A percentile compares a stretch with the other conserved stretches of the same genome.
Conservation (phyloP, 257 asterid genomes). For the Solanum sitiens region DNA sequence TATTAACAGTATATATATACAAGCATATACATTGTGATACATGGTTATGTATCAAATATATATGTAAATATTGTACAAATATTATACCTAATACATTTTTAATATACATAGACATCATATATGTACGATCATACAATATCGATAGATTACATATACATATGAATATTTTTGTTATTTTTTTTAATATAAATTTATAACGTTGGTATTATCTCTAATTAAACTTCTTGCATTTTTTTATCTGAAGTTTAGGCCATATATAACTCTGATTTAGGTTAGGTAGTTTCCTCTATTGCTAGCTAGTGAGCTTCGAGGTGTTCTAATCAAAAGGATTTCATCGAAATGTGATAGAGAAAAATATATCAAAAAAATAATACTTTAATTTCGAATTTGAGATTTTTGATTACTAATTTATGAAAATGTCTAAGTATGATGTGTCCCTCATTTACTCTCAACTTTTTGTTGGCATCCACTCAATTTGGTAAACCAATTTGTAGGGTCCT, state of each 20-base stretch:
- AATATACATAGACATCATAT: not conserved
- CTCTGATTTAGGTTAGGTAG: not conserved
- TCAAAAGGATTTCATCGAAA: not conserved
- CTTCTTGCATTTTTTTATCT: not conserved
- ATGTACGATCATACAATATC: too few species aligned
- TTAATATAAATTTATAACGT: too few species aligned
- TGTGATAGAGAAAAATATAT: too few species aligned
- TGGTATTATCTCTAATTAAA: not conserved
- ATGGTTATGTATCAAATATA: too few species aligned
- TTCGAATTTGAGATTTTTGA: too few species aligned
- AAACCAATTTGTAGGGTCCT: not conserved
- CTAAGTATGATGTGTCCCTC: not conserved
- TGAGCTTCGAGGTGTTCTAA: not conserved
- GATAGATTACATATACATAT: too few species aligned
- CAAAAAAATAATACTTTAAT: too few species aligned
- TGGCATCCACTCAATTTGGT: not conserved
- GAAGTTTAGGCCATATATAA: not conserved
- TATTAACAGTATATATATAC: too few species aligned
- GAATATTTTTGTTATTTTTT: too few species aligned
- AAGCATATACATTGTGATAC: too few species aligned
- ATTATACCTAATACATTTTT: too few species aligned
- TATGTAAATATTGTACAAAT: too few species aligned
- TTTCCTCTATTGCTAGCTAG: not conserved
- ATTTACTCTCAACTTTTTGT: not conserved
- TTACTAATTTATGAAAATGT: not conserved